These are phyloP conservation scores for Isatis lusitanica DNA, from an alignment of 441 rosid genomes.

Conservation along the genomic window DNA sequence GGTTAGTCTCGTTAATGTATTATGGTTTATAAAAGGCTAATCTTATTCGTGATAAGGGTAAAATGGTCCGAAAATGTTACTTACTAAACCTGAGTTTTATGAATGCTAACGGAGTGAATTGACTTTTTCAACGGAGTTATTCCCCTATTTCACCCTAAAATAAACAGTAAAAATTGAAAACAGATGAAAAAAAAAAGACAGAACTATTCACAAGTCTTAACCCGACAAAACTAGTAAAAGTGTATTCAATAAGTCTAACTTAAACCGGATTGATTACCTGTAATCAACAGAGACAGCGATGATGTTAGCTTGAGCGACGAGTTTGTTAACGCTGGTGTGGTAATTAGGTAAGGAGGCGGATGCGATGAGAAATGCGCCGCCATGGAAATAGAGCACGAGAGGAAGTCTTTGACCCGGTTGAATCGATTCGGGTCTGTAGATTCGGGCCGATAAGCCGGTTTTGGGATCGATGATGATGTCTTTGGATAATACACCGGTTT, in stretches of 20 bases:
- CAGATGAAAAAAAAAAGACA: neutral
- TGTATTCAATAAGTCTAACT: neutral
- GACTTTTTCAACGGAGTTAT: too few species aligned
- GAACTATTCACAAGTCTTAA: neutral
- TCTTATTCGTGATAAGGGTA: too few species aligned
- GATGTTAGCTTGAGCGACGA: constrained; percentile 52
- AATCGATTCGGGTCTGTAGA: constrained; percentile 50
- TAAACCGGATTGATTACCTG: constrained; percentile 36
- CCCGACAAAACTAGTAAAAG: neutral
- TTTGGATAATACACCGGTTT: constrained; percentile 59
- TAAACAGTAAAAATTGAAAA: neutral
- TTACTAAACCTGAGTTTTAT: too few species aligned
- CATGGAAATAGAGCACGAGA: constrained; percentile 68
- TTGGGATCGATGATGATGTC: constrained; percentile 52
- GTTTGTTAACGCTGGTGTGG: constrained; percentile 60
- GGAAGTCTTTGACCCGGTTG: constrained; percentile 50
- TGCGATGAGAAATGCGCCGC: constrained; percentile 69
- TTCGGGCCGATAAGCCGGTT: constrained; percentile 51
- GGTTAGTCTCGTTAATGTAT: too few species aligned
- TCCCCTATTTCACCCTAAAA: too few species aligned
- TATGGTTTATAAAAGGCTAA: too few species aligned
- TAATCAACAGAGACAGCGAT: constrained; percentile 64
- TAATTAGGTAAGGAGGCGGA: constrained; percentile 56
- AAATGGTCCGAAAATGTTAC: too few species aligned
- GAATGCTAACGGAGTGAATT: too few species aligned